Conservation (phyloP, 2,329 filamentous ascomycete genomes). For the Monilinia polystroma region DNA sequence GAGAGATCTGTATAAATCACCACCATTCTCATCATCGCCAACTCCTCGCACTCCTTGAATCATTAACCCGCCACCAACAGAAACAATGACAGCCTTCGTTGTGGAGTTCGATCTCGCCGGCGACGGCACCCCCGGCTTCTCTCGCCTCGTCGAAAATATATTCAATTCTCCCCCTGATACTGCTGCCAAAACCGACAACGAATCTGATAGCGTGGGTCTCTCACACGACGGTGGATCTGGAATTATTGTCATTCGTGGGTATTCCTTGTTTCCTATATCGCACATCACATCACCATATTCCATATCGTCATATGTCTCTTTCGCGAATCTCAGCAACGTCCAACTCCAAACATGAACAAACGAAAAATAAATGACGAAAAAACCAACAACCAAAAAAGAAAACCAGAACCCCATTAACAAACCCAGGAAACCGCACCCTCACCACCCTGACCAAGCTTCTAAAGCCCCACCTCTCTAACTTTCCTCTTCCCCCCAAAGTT, state of each 20-base stretch:
- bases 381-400: no score
- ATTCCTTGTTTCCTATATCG: no score
- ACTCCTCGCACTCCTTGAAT: not conserved
- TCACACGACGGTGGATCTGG: not conserved
- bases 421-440: not conserved
- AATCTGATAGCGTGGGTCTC: not conserved
- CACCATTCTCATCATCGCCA: not conserved
- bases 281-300: no score
- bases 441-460: not conserved
- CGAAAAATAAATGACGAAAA: no score
- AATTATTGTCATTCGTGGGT: not conserved
- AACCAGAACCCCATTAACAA: not conserved
- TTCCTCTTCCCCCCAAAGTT: not conserved
- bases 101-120: not conserved
- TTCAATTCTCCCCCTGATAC: not conserved
- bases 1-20: no score
- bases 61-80: not conserved
- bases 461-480: not conserved
- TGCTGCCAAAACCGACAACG: not conserved
- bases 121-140: not conserved
- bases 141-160: not conserved
- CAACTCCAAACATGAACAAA: not conserved
- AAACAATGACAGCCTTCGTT: not conserved
- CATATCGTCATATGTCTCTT: no score
- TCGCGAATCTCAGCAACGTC: fast-evolving